Percentiles rank a stretch among this genome's conserved stretches.
Conservation (phyloP, 2,329 filamentous ascomycete species). For the Fusarium phyllophilum region DNA sequence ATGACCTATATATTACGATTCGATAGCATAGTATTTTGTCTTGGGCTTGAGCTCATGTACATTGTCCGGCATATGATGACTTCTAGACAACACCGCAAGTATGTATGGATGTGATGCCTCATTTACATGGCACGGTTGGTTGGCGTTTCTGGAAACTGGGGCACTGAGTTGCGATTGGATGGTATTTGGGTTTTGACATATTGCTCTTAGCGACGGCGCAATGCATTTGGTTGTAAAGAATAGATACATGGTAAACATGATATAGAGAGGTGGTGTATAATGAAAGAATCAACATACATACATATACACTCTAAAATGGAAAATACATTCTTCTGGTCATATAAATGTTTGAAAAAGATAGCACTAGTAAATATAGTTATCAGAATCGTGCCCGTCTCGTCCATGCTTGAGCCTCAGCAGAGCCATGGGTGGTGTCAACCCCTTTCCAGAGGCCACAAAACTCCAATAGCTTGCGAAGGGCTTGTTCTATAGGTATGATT, state of each 20-base stretch:
- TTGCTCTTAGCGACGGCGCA: conserved; percentile 34
- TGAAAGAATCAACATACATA: not conserved
- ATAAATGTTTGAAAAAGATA: not conserved
- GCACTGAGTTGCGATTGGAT: conserved; percentile 7
- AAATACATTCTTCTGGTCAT: too few species aligned
- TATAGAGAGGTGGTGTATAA: conserved; percentile 13
- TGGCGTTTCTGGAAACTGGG: conserved; percentile 20
- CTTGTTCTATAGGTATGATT: conserved; percentile 37
- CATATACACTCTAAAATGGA: not conserved
- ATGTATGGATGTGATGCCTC: conserved; percentile 12
- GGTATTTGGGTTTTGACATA: not conserved
- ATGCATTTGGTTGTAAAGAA: conserved; percentile 3
- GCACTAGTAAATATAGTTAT: not conserved
- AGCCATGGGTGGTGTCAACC: not conserved
- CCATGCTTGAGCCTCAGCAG: not conserved
- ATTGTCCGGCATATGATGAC: not conserved
- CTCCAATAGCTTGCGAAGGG: not conserved
- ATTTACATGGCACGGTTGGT: conserved; percentile 12
- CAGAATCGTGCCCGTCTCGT: not conserved
- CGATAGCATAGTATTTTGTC: not conserved
- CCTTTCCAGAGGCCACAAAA: not conserved
- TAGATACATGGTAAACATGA: conserved; percentile 18
- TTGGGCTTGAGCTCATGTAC: not conserved
- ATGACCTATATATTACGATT: conserved; percentile 29
- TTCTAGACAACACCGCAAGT: not conserved